Evolutionary conservation across 768 basidiomycete species (phyloP).

Genomic region (Terana coerulea): DNA sequence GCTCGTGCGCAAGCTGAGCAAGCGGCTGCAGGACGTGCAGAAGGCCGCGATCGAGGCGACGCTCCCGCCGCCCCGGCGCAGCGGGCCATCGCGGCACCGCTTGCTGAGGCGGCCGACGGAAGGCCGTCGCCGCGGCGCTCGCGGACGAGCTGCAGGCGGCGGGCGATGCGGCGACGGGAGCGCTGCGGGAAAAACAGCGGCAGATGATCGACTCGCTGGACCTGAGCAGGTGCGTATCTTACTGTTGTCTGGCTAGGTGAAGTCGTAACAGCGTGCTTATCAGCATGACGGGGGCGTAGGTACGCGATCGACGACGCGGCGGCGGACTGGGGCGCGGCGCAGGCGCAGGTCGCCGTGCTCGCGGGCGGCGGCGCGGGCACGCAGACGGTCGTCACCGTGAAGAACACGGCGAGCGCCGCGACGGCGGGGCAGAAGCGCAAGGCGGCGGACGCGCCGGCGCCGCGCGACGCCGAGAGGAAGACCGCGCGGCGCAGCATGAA

Average conservation of each 20-base stretch:
- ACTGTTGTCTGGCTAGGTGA: not conserved
- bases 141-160: slow-evolving; percentile 48
- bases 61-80: slow-evolving; percentile 47
- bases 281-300: slow-evolving; percentile 32
- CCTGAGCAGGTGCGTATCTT: slow-evolving; percentile 69
- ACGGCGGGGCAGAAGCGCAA: slow-evolving; percentile 54
- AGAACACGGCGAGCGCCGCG: slow-evolving; percentile 34
- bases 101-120: slow-evolving; percentile 20
- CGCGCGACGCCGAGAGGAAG: slow-evolving; percentile 16
- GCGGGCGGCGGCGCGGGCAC: slow-evolving; percentile 39
- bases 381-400: slow-evolving; percentile 77
- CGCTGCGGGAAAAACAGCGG: slow-evolving; percentile 66
- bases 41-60: slow-evolving; percentile 70
- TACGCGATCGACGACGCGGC: slow-evolving; percentile 70
- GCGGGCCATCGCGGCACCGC: slow-evolving; percentile 23
- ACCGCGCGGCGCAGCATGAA: slow-evolving; percentile 40
- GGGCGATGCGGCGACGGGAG: slow-evolving; percentile 58
- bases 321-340: slow-evolving; percentile 73
- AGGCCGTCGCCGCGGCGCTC: slow-evolving; percentile 27
- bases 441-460: slow-evolving; percentile 33
- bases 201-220: slow-evolving; percentile 89
- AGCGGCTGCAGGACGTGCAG: slow-evolving; percentile 70
- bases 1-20: slow-evolving; percentile 79
- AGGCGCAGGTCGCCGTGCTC: slow-evolving; percentile 62
- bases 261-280: slow-evolving; percentile 4